Percentiles rank a stretch among this genome's conserved stretches.
These are phyloP conservation scores for Nitzschia sp. DNA, from an alignment of 108 stramenopile genomes.

Conservation along the genomic window DNA sequence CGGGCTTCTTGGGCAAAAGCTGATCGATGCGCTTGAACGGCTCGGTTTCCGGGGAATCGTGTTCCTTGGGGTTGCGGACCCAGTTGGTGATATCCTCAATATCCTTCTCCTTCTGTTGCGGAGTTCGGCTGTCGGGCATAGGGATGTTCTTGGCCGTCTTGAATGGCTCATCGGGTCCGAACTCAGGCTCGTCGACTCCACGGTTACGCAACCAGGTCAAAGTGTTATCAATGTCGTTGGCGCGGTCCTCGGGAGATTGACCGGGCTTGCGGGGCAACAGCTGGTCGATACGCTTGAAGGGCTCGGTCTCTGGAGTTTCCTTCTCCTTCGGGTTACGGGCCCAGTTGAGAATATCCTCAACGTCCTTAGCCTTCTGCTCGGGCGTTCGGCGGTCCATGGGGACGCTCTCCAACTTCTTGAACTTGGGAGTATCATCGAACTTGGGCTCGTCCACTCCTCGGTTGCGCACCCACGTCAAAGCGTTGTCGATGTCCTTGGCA, in stretches of 20 bases:
- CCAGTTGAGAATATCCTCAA: constrained; percentile 28
- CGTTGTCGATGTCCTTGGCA: constrained; percentile 39
- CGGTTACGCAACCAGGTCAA: constrained; percentile 44
- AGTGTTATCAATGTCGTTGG: constrained; percentile 42
- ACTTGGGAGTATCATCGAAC: neutral
- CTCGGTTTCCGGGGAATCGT: neutral
- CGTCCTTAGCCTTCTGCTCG: constrained; percentile 15
- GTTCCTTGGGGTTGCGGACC: constrained; percentile 25
- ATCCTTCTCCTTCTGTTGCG: constrained; percentile 8
- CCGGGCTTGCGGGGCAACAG: constrained; percentile 31
- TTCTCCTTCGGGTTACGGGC: constrained; percentile 23
- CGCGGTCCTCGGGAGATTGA: constrained; percentile 28
- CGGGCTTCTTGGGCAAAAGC: constrained; percentile 20
- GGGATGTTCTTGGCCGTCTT: neutral
- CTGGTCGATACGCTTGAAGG: constrained; percentile 20
- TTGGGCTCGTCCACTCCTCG: constrained; percentile 5
- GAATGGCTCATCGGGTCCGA: constrained; percentile 9
- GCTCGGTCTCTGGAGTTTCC: constrained; percentile 6
- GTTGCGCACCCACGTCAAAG: constrained; percentile 43
- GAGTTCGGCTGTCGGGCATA: constrained; percentile 16
- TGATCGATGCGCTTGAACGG: constrained; percentile 24
- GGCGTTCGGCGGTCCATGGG: constrained; percentile 25
- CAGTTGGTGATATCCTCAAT: constrained; percentile 14
- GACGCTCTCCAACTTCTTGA: constrained; percentile 23
- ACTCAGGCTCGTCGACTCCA: constrained; percentile 24